Percentiles rank a stretch among this genome's conserved stretches.
phyloP scores from a whole-genome alignment of 345 rosid species.

The Lagerstroemia speciosa region DNA sequence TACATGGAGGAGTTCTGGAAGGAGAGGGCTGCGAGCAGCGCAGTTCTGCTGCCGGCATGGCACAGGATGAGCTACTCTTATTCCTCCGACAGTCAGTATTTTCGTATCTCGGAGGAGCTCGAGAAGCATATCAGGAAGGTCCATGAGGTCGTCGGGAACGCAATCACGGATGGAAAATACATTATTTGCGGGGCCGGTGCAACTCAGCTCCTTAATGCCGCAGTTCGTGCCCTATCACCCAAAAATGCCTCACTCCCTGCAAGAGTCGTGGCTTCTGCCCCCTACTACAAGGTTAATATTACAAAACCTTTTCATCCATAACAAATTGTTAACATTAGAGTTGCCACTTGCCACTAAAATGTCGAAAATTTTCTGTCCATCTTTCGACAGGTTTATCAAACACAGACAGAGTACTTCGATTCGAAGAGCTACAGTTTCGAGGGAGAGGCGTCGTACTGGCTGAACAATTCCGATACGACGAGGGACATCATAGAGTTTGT shows the following conservation, averaged over 20 bases:
- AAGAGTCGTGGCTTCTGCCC: conserved; percentile 39
- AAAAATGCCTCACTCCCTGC: conserved; percentile 35
- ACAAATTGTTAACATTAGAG: too few species aligned
- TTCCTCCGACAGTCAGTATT: conserved; percentile 11
- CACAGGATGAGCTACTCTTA: conserved; percentile 50
- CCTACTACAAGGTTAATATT: conserved; percentile 36
- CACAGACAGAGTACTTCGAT: conserved; percentile 35
- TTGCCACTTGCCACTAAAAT: too few species aligned
- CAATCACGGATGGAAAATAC: conserved; percentile 36
- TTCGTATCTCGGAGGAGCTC: conserved; percentile 25
- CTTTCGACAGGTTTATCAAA: conserved; percentile 26
- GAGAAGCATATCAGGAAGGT: conserved; percentile 34
- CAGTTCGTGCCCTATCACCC: conserved; percentile 46
- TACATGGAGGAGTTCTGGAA: conserved; percentile 54
- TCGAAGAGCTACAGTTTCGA: conserved; percentile 26
- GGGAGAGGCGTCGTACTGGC: conserved; percentile 46
- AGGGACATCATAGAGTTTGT: conserved; percentile 46
- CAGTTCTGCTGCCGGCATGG: conserved; percentile 44
- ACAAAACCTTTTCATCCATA: background rate
- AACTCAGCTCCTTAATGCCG: conserved; percentile 58
- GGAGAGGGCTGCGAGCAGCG: conserved; percentile 35
- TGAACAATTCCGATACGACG: conserved; percentile 16
- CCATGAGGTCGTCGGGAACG: conserved; percentile 47
- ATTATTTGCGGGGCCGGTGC: conserved; percentile 56
- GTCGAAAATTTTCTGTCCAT: background rate